phyloP scores from a whole-genome alignment of 768 basidiomycete species.

The Macrocybe gigantea region DNA sequence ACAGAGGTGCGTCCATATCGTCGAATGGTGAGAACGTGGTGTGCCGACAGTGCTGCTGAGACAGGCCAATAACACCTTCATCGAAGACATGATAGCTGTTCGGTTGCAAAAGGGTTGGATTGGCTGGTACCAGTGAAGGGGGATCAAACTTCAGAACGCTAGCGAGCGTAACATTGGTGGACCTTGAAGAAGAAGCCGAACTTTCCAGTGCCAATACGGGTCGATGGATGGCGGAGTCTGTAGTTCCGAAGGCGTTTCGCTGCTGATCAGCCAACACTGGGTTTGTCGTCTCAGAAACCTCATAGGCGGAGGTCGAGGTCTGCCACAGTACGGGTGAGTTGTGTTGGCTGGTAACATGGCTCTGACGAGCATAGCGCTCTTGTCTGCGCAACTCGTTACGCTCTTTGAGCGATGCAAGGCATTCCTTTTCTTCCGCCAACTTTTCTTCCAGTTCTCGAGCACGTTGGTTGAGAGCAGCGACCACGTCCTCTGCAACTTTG shows the following conservation, averaged over 20 bases:
- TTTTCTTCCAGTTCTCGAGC: slow-evolving; percentile 72
- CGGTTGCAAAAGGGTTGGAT: slow-evolving; percentile 17
- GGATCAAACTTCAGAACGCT: neutral
- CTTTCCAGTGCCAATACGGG: slow-evolving; percentile 8
- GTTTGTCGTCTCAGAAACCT: neutral
- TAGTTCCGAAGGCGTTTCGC: neutral
- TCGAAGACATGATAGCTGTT: slow-evolving; percentile 37
- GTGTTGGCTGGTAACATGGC: slow-evolving; percentile 18
- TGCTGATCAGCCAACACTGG: slow-evolving; percentile 11
- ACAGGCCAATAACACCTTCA: slow-evolving; percentile 27
- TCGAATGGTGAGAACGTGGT: slow-evolving; percentile 50
- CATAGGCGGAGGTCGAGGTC: neutral
- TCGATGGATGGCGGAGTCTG: neutral
- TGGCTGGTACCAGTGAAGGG: neutral
- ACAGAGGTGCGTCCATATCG: slow-evolving; percentile 28
- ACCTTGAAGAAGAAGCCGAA: slow-evolving; percentile 4
- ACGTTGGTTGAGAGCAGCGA: slow-evolving; percentile 55
- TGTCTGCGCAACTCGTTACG: slow-evolving; percentile 46
- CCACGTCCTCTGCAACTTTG: slow-evolving; percentile 59
- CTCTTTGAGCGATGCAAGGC: slow-evolving; percentile 52
- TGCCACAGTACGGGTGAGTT: slow-evolving; percentile 12
- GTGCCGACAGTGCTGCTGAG: slow-evolving; percentile 12
- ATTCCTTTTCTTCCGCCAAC: slow-evolving; percentile 57
- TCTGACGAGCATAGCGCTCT: slow-evolving; percentile 23
- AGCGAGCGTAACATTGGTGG: neutral